Conservation (phyloP, 148 eudicot genomes). For the Hydrangea macrophylla region DNA sequence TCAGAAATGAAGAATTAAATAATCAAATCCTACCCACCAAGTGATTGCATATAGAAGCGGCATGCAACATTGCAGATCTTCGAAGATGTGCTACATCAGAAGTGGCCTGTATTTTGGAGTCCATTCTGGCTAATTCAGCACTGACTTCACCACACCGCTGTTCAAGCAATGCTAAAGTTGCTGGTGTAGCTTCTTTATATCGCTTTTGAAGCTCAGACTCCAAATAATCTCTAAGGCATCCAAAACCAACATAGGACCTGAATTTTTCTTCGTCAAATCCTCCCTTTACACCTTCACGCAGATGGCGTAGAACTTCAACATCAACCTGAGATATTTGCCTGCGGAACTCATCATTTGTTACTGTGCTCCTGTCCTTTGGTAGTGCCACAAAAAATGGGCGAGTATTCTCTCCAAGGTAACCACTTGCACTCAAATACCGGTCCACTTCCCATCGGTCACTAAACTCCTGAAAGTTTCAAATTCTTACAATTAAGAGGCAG, state of each 20-base stretch:
- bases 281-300: conserved; percentile 76
- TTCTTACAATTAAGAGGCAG: background rate
- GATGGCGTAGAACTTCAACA: conserved; percentile 53
- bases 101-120: conserved; percentile 73
- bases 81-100: conserved; percentile 92
- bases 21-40: conserved; percentile 47
- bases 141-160: conserved; percentile 84
- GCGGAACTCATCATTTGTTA: conserved; percentile 89
- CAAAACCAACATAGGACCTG: conserved; percentile 71
- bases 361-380: conserved; percentile 72
- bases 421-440: conserved; percentile 89
- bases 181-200: conserved; percentile 95
- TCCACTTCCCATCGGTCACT: conserved; percentile 94
- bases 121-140: conserved; percentile 67
- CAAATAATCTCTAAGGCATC: conserved; percentile 73
- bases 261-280: conserved; percentile 96
- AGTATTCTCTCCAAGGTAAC: conserved; percentile 90
- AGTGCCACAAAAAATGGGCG: conserved; percentile 90
- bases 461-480: conserved; percentile 58
- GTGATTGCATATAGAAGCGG: conserved; percentile 77
- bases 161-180: conserved; percentile 91
- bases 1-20: background rate
- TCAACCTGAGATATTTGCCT: conserved; percentile 87
- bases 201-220: conserved; percentile 93
- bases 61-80: conserved; percentile 79